Evolutionary conservation across 305 asterid genomes (phyloP), one percentile per base, ranked within the genome.

Genomic region (Fraxinus albicans): DNA sequence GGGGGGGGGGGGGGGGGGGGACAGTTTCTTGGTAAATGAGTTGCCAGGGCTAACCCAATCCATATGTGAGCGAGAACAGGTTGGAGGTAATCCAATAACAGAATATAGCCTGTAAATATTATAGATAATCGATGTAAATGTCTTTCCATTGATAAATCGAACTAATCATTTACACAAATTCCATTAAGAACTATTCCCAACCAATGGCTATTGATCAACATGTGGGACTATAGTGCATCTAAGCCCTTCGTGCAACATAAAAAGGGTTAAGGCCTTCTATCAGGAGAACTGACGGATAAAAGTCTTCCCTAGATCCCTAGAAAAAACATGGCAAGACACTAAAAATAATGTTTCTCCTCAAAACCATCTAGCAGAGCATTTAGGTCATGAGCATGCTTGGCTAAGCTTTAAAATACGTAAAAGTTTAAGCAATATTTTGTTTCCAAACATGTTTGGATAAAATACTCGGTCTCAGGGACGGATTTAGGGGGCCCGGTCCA

Each of bases 31-130:
- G 17, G 73, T 65, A 65, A 65, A 25, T 8, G 12, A 8, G 6
- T 19, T 63, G 72, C 23, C 31, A 63, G 40, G 86, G 89, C 95
- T 90, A 70, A 93, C 99, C 93, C 67, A 88, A 82, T 83, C 99
- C 98, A 82, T 91, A 96, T 55, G 88, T 47, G 77, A 96, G 92
- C 13, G 99, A 96, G 83, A 91, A 96, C 80, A 96, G 53, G 89
- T 92, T 96, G 88, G 98, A 91, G 77, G 98, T 92, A 81, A 93
- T 85, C 99, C 99, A 96, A 76, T 94, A 96, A 86, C 95, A 96
- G 84, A 96, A 95, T 82, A 96, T 73, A 60, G 97, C 98, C 99
- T 96, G 97, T 79, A 85, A 70, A 65, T 17, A 83, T n/a, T 8
- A 80, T 27, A 15, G 25, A 81, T 15, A 19, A 79, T 86, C 34